Conservation (phyloP, 129 eudicot genomes). For the Daucus carota region DH1_v3.0 NC_030385.2:38568501-38569000, state of each 20-base stretch:
- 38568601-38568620: not conserved
- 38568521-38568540: not conserved
- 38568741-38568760: slow-evolving; percentile 95
- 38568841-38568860: slow-evolving; percentile 74
- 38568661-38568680: not conserved
- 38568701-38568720: slow-evolving; percentile 81
- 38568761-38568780: slow-evolving; percentile 95
- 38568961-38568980: not conserved
- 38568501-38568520: not conserved
- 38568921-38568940: slow-evolving; percentile 62
- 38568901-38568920: slow-evolving; percentile 87
- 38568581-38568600: not conserved
- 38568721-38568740: slow-evolving; percentile 92
- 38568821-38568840: slow-evolving; percentile 97
- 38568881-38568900: slow-evolving; percentile 87
- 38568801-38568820: slow-evolving; percentile 77
- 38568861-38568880: slow-evolving; percentile 77
- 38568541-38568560: not conserved
- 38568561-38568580: not conserved
- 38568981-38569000: not conserved
- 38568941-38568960: not conserved
- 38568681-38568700: slow-evolving; percentile 61
- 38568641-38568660: not conserved
- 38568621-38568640: not conserved
- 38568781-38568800: slow-evolving; percentile 57